phyloP scores from a whole-genome alignment of 2,329 filamentous ascomycete genomes.

The Apiospora arundinis region DNA sequence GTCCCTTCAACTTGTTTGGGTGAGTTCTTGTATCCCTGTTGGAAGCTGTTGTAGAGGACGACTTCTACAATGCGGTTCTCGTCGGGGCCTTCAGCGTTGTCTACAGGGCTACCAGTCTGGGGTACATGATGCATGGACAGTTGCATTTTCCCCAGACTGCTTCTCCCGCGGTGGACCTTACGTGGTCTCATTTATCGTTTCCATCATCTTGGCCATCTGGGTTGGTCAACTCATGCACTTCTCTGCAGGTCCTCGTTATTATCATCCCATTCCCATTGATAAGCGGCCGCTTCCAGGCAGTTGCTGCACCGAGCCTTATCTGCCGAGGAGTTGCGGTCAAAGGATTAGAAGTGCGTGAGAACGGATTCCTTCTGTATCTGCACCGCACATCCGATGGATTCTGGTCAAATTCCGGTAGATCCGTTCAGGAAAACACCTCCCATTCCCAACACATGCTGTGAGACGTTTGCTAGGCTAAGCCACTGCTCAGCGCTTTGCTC shows the following conservation, averaged over 20 bases:
- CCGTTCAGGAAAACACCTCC: not conserved
- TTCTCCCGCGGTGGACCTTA: conserved; percentile 15
- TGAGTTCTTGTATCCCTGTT: not conserved
- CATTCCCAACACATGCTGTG: conserved; percentile 10
- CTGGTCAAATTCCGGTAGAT: not conserved
- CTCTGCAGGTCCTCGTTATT: not conserved
- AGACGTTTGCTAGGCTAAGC: conserved; percentile 16
- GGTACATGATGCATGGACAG: conserved; percentile 17
- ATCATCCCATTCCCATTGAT: not conserved
- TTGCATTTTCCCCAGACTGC: conserved; percentile 8
- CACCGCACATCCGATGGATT: not conserved
- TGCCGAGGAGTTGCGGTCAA: conserved; percentile 14
- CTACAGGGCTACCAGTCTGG: conserved; percentile 15
- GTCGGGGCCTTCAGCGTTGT: not conserved
- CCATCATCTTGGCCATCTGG: not conserved
- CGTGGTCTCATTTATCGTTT: not conserved
- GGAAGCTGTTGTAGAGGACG: not conserved
- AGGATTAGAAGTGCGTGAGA: conserved; percentile 11
- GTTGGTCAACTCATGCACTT: not conserved
- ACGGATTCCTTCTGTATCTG: not conserved
- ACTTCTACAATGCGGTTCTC: not conserved
- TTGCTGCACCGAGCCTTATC: not conserved
- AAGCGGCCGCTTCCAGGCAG: not conserved
- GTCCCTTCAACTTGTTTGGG: not conserved
- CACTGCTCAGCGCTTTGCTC: not conserved